phyloP scores from a whole-genome alignment of 345 rosid genomes.

The Rubroshorea leprosula region DNA sequence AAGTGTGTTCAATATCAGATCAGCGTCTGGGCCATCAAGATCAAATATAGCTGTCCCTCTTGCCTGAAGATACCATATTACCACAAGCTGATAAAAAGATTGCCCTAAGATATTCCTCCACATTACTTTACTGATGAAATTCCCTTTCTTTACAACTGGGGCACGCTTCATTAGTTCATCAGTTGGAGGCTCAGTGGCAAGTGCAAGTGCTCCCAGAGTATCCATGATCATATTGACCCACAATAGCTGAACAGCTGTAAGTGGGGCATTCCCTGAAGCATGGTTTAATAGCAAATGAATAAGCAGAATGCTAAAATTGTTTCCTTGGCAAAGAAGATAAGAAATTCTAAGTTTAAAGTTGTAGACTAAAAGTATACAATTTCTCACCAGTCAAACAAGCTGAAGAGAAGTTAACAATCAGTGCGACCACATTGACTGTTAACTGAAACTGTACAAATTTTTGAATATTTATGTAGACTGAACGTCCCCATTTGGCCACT shows the following conservation, averaged over 20 bases:
- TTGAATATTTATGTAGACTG: slow-evolving; percentile 86
- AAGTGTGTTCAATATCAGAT: slow-evolving; percentile 58
- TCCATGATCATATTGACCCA: slow-evolving; percentile 96
- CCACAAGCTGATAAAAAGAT: slow-evolving; percentile 60
- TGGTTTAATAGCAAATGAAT: slow-evolving; percentile 7
- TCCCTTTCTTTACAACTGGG: slow-evolving; percentile 64
- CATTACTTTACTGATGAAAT: slow-evolving; percentile 84
- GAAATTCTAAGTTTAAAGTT: not conserved
- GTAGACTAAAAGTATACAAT: not conserved
- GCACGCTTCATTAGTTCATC: slow-evolving; percentile 55
- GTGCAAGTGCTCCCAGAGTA: slow-evolving; percentile 81
- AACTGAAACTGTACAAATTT: slow-evolving; percentile 96
- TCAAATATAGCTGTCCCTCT: slow-evolving; percentile 50
- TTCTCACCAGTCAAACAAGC: slow-evolving; percentile 83
- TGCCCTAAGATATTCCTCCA: slow-evolving; percentile 97
- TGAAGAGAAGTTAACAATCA: slow-evolving; percentile 81
- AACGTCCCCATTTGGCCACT: slow-evolving; percentile 95
- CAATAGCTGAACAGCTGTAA: slow-evolving; percentile 70
- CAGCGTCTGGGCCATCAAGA: slow-evolving; percentile 47
- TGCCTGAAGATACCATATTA: slow-evolving; percentile 59
- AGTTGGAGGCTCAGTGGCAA: slow-evolving; percentile 81
- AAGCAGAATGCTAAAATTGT: slow-evolving; percentile 5
- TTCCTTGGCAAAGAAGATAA: slow-evolving; percentile 2
- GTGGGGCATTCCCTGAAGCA: slow-evolving; percentile 58
- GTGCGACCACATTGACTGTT: slow-evolving; percentile 82